Base-by-base conservation (phyloP, 768 basidiomycete species). In the Sistotremastrum suecicum region DNA sequence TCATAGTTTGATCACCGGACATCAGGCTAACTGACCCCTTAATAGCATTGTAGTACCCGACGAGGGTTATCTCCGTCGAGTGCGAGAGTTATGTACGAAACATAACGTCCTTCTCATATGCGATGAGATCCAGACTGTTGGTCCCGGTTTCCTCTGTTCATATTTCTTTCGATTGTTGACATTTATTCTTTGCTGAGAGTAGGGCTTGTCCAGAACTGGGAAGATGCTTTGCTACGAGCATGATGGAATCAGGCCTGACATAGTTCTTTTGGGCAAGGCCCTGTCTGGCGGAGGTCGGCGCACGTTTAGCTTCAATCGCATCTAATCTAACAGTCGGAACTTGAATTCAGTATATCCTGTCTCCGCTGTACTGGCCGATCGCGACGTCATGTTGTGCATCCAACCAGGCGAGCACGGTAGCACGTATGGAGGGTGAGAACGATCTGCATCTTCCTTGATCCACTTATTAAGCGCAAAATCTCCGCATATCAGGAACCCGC, bases 91-190 rank as follows among this genome's bases (percentile, higher is more conserved):
- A 30, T 99, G 95, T 74, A 84, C 83, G 67, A 76, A 85, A 63
- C 78, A 92, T 64, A 89, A 94, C 42, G 89, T 90, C 0, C 70
- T 99, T n/a, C 69, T 99, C 34, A 98, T 99, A 57, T 92, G 89
- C 54, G 95, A 99, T 53, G 95, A 99, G 63, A 91, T 99, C 51
- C 95, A 99, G 64, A 98, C 95, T 37, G 87, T 87, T 46, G 46
- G 37, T 6, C 43, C 8, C 5, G 7, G 7, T 39, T 11, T 3
- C 51, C 45, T 47, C 39, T 44, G 45, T 34, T 39, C 46, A 40
- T 49, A 31, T 3, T 37, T 12, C 12, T 46, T 12, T 36, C 12
- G 35, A 33, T 45, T 49, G 29, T 42, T 34, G 29, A 20, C 40
- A 34, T 45, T 11, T 35, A 38, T 30, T 44, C 36, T 44, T 42